phyloP scores from a whole-genome alignment of 148 eudicot species.

The Limonium bicolor region DNA sequence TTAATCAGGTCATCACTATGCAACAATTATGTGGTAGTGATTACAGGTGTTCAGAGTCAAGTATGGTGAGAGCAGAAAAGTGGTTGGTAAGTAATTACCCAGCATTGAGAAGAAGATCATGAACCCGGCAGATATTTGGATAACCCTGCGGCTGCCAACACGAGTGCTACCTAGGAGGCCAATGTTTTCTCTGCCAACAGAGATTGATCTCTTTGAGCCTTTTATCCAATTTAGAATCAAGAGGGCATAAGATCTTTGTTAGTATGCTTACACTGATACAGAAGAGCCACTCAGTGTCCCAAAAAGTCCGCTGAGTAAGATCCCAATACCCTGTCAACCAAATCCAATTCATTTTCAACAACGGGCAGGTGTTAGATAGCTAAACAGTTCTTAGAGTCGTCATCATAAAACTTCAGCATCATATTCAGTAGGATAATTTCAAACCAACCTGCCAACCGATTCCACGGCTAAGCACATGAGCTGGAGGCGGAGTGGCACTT shows the following conservation, averaged over 20 bases:
- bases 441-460: conserved; percentile 98
- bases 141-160: conserved; percentile 89
- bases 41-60: no score
- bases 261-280: conserved; percentile 61
- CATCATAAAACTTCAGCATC: no score
- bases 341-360: no score
- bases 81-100: no score
- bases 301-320: conserved; percentile 74
- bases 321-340: conserved; percentile 73
- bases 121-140: conserved; percentile 93
- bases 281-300: conserved; percentile 88
- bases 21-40: no score
- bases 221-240: background rate
- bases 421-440: no score
- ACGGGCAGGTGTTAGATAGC: no score
- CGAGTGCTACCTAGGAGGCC: conserved; percentile 95
- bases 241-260: background rate
- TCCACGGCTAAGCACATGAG: conserved; percentile 96
- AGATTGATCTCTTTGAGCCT: conserved; percentile 2
- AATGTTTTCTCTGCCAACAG: conserved; percentile 92
- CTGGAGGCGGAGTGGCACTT: conserved; percentile 98
- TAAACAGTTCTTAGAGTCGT: no score
- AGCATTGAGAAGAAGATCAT: conserved; percentile 95
- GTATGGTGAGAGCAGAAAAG: no score
- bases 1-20: no score